Evolutionary conservation across 1,284 basidiomycete species (phyloP).

Genomic region (Exobasidium cylindrosporum): DNA sequence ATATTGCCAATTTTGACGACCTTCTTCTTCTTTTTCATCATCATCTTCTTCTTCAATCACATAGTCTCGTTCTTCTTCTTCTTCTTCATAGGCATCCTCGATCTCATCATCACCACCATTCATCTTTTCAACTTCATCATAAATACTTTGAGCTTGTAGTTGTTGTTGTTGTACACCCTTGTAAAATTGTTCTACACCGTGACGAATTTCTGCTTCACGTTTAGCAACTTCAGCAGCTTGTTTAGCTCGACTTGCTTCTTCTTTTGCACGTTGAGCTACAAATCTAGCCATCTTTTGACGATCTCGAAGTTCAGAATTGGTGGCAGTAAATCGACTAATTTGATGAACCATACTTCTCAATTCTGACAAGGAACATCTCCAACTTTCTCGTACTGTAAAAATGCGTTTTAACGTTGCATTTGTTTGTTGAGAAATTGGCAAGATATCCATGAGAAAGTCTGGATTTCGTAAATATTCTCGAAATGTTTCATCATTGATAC

Average conservation of each 20-base stretch:
- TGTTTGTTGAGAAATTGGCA: constrained; percentile 51
- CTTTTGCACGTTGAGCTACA: constrained; percentile 27
- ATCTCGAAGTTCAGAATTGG: constrained; percentile 33
- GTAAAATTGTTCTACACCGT: constrained; percentile 21
- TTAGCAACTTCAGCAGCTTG: constrained; percentile 28
- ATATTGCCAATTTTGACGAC: neutral
- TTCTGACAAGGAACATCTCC: constrained; percentile 41
- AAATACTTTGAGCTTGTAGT: constrained; percentile 10
- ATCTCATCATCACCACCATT: neutral
- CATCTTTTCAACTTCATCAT: constrained; percentile 24
- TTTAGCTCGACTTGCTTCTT: constrained; percentile 24
- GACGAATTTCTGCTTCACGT: constrained; percentile 23
- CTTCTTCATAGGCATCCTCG: constrained; percentile 9
- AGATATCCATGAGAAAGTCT: constrained; percentile 49
- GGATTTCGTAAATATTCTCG: constrained; percentile 49
- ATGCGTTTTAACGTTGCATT: constrained; percentile 51
- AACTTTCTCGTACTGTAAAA: constrained; percentile 47
- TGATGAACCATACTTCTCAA: constrained; percentile 38
- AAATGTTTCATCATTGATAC: constrained; percentile 70
- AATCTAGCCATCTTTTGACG: constrained; percentile 28
- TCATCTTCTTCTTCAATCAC: neutral
- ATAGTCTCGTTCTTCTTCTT: constrained; percentile 21
- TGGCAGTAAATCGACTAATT: constrained; percentile 49
- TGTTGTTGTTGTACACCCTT: constrained; percentile 14
- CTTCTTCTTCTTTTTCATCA: neutral